Percentiles rank a stretch among this genome's conserved stretches.
Conservation (phyloP, 768 basidiomycete genomes). For the Termitomyces heimii region DNA sequence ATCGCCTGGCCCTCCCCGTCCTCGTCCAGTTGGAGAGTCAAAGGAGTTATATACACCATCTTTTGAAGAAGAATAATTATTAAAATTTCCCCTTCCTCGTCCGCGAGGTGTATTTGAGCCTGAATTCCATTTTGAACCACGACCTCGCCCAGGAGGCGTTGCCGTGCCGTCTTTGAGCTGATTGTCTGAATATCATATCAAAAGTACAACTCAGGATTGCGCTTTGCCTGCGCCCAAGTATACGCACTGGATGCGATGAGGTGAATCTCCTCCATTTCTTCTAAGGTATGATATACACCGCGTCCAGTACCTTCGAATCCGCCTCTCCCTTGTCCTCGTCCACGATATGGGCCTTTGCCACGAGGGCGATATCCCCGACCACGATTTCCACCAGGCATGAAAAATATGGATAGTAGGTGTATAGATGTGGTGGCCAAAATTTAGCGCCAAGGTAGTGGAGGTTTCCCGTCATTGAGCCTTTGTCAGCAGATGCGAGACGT, state of each 20-base stretch:
- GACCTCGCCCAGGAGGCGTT: slow-evolving; percentile 12
- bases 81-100: slow-evolving; percentile 9
- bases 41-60: not conserved
- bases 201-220: slow-evolving; percentile 6
- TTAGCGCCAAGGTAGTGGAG: not conserved
- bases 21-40: slow-evolving; percentile 8
- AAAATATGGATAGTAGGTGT: not conserved
- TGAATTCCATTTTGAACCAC: slow-evolving; percentile 8
- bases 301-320: slow-evolving; percentile 16
- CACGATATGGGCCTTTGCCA: slow-evolving; percentile 14
- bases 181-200: slow-evolving; percentile 8
- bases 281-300: slow-evolving; percentile 17
- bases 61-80: not conserved
- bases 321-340: slow-evolving; percentile 21
- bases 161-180: slow-evolving; percentile 14
- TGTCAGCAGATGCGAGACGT: not conserved
- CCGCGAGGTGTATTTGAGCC: slow-evolving; percentile 18
- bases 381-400: slow-evolving; percentile 1
- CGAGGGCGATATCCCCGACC: slow-evolving; percentile 12
- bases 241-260: slow-evolving; percentile 21
- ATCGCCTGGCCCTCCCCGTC: not conserved
- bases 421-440: not conserved
- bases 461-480: not conserved
- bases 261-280: slow-evolving; percentile 13
- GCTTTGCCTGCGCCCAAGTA: slow-evolving; percentile 1